Evolutionary conservation across 2,329 filamentous ascomycete species (phyloP).

Genomic region (Penicillium olsonii): DNA sequence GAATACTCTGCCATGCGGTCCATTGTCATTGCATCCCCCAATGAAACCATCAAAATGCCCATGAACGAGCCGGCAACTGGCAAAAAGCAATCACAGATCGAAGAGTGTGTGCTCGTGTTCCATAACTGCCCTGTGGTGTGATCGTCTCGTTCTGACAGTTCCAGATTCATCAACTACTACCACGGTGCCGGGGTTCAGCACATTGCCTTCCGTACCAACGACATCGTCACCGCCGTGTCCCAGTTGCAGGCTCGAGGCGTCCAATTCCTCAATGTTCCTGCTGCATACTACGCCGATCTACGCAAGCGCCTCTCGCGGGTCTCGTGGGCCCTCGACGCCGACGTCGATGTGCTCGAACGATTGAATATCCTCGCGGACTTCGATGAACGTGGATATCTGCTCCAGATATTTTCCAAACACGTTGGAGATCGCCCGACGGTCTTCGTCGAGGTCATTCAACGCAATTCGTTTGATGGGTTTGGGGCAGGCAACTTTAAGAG

Average conservation of each 20-base stretch:
- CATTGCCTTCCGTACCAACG: conserved; percentile 76
- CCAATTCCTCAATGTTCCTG: conserved; percentile 81
- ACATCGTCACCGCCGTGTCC: conserved; percentile 73
- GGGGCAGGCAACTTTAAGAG: conserved; percentile 93
- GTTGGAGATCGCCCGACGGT: conserved; percentile 91
- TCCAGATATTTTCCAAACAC: conserved; percentile 75
- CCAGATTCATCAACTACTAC: conserved; percentile 71
- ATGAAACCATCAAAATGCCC: conserved; percentile 90
- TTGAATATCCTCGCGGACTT: conserved; percentile 90
- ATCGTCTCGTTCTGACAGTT: conserved; percentile 1
- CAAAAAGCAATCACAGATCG: conserved; percentile 86
- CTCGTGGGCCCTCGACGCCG: conserved; percentile 64
- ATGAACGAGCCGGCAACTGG: conserved; percentile 89
- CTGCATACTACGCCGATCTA: conserved; percentile 79
- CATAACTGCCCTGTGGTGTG: neutral
- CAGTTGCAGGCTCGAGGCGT: conserved; percentile 76
- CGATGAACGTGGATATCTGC: conserved; percentile 80
- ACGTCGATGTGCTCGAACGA: conserved; percentile 71
- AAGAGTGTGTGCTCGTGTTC: conserved; percentile 63
- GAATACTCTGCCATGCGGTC: conserved; percentile 84
- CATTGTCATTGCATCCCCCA: conserved; percentile 80
- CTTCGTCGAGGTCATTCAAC: conserved; percentile 90
- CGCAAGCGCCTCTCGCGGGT: conserved; percentile 64
- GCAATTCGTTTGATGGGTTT: conserved; percentile 84
- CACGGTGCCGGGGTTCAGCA: conserved; percentile 84